Percentiles rank a stretch among this genome's conserved stretches.
Conservation (phyloP, 108 stramenopile genomes). For the Cyclotella sp. region DNA sequence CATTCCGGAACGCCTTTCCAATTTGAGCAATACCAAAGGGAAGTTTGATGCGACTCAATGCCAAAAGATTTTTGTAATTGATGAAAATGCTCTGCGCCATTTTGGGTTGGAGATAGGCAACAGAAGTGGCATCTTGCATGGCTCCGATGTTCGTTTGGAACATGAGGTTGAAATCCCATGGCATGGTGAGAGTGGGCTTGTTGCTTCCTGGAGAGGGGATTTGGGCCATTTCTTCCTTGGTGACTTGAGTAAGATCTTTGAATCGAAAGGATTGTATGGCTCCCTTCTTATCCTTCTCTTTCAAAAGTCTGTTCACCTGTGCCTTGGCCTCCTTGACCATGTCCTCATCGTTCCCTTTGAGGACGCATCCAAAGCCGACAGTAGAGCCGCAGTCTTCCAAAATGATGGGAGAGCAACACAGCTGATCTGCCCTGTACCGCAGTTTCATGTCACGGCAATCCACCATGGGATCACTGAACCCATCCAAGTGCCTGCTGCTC, state of each 20-base stretch:
- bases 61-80: conserved; percentile 93
- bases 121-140: conserved; percentile 71
- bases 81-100: conserved; percentile 98
- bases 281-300: conserved; percentile 55
- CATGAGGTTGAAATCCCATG: conserved; percentile 98
- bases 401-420: conserved; percentile 80
- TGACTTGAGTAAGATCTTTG: conserved; percentile 79
- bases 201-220: conserved; percentile 93
- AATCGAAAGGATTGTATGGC: conserved; percentile 70
- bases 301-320: conserved; percentile 72
- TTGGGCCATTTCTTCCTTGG: conserved; percentile 77
- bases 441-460: conserved; percentile 95
- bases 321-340: conserved; percentile 87
- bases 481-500: conserved; percentile 95
- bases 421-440: conserved; percentile 95
- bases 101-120: conserved; percentile 96
- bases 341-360: conserved; percentile 83
- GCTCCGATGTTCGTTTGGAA: conserved; percentile 97
- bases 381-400: conserved; percentile 53
- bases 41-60: conserved; percentile 82
- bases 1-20: conserved; percentile 98
- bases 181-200: conserved; percentile 91
- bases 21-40: conserved; percentile 98
- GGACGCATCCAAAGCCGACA: conserved; percentile 88
- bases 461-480: conserved; percentile 98